Evolutionary conservation across 768 basidiomycete species (phyloP), one percentile per base, ranked within the genome.

Genomic region (Hortiboletus flavorubellus): DNA sequence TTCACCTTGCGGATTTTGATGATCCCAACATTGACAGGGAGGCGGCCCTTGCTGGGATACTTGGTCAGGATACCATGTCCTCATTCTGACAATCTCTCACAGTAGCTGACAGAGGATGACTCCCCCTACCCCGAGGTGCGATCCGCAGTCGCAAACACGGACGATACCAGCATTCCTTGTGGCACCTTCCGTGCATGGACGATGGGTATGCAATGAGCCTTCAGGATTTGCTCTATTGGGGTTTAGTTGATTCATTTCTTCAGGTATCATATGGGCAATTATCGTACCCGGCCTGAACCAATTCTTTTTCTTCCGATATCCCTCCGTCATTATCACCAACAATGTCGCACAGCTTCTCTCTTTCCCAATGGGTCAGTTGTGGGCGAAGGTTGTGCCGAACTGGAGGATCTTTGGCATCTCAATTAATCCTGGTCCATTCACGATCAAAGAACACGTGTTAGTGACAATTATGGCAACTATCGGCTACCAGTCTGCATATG

Each of bases 81-180:
- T 33, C 23, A 26, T 58, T 42, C 33, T 9, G 11, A 38, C 30
- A 0, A 72, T 74, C 54, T 37, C 59, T 59, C 30, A 64, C 37
- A 7, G 12, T 2, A 8, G 3, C 10, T 16, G 23, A 8, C 60
- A 75, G 80, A 80, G 68, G 86, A 92, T 62, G 90, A 91, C 67
- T 90, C 88, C 23, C 91, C 91, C 2, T 93, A 93, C 66, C 87
- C 88, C 23, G 91, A 92, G 70, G 89, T 90, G 23, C 82, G 88
- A 47, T 84, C 86, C 4, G 87, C 89, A 12, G 87, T 89, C 14
- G 83, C 85, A 26, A 88, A 87, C 67, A 84, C 80, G 1, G 87
- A 89, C 60, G 87, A 89, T 63, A 78, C 77, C 2, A 70, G 72
- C 38, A 87, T 89, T 76, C 86, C 86, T 12, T 78, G 76, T 12